These are phyloP conservation scores for Boletus rubroflammeus DNA, from an alignment of 768 basidiomycete species.

Conservation along the genomic window DNA sequence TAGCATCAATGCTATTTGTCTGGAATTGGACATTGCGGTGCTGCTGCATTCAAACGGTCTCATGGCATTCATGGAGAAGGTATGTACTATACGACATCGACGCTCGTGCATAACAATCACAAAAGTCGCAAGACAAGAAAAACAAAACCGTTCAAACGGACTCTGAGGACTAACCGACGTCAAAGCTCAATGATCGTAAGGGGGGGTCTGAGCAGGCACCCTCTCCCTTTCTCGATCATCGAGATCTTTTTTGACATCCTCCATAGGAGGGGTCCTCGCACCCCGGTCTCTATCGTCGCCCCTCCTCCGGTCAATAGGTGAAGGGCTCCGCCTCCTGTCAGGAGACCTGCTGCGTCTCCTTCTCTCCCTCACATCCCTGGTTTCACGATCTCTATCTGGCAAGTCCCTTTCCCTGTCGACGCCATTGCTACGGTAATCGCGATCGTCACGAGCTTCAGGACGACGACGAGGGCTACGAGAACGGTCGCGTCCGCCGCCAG, in stretches of 20 bases:
- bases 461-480: slow-evolving; percentile 54
- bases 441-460: slow-evolving; percentile 36
- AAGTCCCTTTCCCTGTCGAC: slow-evolving; percentile 34
- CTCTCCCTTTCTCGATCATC: slow-evolving; percentile 53
- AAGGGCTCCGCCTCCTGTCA: slow-evolving; percentile 44
- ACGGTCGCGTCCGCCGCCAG: slow-evolving; percentile 40
- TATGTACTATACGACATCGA: slow-evolving; percentile 19
- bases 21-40: background rate
- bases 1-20: background rate
- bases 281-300: slow-evolving; percentile 45
- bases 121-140: background rate
- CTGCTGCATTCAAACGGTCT: background rate
- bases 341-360: slow-evolving; percentile 49
- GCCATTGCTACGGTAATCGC: slow-evolving; percentile 37
- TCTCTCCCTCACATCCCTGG: slow-evolving; percentile 43
- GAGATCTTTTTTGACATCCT: slow-evolving; percentile 38
- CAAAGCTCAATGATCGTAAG: slow-evolving; percentile 48
- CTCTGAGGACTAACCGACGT: slow-evolving; percentile 5
- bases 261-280: slow-evolving; percentile 49
- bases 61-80: slow-evolving; percentile 17
- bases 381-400: slow-evolving; percentile 31
- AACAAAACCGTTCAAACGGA: background rate
- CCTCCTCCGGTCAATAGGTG: slow-evolving; percentile 38
- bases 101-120: slow-evolving; percentile 2
- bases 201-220: slow-evolving; percentile 49